Evolutionary conservation across 257 asterid species (phyloP).

Genomic region (Gynochthodes officinalis): DNA sequence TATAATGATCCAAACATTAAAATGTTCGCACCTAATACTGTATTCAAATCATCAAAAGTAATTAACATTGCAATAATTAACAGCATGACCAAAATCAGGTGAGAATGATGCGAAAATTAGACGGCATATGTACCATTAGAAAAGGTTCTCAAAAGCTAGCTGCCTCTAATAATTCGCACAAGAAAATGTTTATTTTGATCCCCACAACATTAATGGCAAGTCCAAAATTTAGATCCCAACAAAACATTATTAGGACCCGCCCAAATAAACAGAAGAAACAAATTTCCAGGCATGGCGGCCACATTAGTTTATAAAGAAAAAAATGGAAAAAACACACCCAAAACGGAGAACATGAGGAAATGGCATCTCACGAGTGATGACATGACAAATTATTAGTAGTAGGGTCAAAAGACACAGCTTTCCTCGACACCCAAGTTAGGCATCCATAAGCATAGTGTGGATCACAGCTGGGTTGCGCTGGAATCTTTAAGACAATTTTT

Average conservation of each 20-base stretch:
- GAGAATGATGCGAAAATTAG: too few species aligned
- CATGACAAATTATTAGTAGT: conserved; percentile 7
- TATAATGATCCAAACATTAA: background rate
- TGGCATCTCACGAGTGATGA: background rate
- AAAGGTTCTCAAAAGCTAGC: conserved; percentile 2
- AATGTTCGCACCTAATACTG: too few species aligned
- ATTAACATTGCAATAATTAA: too few species aligned
- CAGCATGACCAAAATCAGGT: too few species aligned
- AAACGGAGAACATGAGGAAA: background rate
- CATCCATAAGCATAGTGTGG: conserved; percentile 22
- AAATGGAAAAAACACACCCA: background rate
- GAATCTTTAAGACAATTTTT: conserved; percentile 13
- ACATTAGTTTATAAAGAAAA: background rate
- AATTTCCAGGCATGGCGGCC: background rate
- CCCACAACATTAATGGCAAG: too few species aligned
- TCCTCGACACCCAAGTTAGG: conserved; percentile 31
- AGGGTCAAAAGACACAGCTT: conserved; percentile 47
- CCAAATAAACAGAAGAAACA: background rate
- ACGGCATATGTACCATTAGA: background rate
- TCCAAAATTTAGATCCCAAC: background rate
- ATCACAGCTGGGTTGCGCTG: conserved; percentile 39
- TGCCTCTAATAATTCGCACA: conserved; percentile 1
- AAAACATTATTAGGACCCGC: background rate
- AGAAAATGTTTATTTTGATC: too few species aligned
- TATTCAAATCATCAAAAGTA: too few species aligned